phyloP scores from a whole-genome alignment of 345 rosid genomes.

The Trapa incisa region DNA sequence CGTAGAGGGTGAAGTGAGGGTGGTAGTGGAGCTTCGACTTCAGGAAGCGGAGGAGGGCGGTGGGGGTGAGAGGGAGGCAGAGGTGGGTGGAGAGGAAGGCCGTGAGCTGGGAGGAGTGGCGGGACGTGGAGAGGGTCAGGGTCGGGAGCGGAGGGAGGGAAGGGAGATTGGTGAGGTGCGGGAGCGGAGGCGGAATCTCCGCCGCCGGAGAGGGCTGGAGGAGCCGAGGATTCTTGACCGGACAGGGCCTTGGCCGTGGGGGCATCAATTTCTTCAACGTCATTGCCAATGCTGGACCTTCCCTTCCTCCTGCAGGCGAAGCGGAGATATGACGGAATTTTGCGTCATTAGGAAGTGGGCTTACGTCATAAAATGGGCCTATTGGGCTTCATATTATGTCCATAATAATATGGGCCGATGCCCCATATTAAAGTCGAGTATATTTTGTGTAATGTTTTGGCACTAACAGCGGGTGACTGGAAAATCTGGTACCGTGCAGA shows the following conservation, averaged over 20 bases:
- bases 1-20: slow-evolving; percentile 61
- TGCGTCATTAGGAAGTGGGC: not conserved
- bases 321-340: not conserved
- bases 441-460: too few species aligned
- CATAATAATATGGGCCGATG: too few species aligned
- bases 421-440: too few species aligned
- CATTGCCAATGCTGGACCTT: not conserved
- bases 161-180: slow-evolving; percentile 24
- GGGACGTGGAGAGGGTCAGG: slow-evolving; percentile 48
- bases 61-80: slow-evolving; percentile 30
- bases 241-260: not conserved
- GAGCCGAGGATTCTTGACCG: slow-evolving; percentile 1
- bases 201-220: slow-evolving; percentile 2
- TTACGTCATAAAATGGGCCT: not conserved
- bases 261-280: not conserved
- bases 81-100: slow-evolving; percentile 49
- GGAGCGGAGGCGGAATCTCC: slow-evolving; percentile 25
- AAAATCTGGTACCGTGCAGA: too few species aligned
- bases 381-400: too few species aligned
- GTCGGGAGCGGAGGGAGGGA: slow-evolving; percentile 36
- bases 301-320: not conserved
- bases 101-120: slow-evolving; percentile 28
- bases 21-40: slow-evolving; percentile 64
- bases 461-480: too few species aligned
- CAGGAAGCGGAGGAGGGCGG: slow-evolving; percentile 50